Conservation (phyloP, 2,329 filamentous ascomycete genomes). For the Monilinia fructicola region DNA sequence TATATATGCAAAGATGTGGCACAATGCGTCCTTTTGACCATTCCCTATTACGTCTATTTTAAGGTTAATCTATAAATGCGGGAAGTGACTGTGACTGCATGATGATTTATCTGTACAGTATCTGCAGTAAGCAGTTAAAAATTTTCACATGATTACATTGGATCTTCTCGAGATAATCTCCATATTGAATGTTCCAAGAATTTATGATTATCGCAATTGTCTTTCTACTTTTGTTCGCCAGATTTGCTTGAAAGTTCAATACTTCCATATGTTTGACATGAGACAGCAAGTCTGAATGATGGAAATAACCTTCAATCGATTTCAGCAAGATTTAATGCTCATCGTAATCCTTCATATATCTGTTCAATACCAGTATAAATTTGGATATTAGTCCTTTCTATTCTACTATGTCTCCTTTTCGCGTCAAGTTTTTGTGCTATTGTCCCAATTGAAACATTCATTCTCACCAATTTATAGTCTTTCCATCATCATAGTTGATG, state of each 20-base stretch:
- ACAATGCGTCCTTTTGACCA: not conserved
- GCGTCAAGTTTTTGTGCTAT: not conserved
- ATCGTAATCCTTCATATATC: not conserved
- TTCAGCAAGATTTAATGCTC: not conserved
- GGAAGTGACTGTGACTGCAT: slow-evolving; percentile 2
- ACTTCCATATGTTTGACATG: too few species aligned
- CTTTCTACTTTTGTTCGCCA: not conserved
- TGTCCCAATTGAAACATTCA: not conserved
- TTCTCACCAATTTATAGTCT: not conserved
- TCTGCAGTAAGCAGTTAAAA: slow-evolving; percentile 13
- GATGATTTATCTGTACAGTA: slow-evolving; percentile 2
- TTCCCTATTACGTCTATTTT: not conserved
- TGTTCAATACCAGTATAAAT: not conserved
- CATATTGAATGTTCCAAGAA: not conserved
- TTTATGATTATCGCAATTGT: not conserved
- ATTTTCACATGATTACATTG: not conserved
- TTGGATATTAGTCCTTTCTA: not conserved
- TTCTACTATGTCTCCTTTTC: not conserved
- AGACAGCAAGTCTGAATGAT: not conserved
- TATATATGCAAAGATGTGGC: not conserved
- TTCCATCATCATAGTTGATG: not conserved
- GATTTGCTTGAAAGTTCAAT: not conserved
- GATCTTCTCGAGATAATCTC: not conserved
- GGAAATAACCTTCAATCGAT: not conserved
- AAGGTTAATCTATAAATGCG: not conserved